These are phyloP conservation scores for Albophoma yamanashiensis DNA, from an alignment of 2,329 filamentous ascomycete genomes.

Conservation along the genomic window DNA sequence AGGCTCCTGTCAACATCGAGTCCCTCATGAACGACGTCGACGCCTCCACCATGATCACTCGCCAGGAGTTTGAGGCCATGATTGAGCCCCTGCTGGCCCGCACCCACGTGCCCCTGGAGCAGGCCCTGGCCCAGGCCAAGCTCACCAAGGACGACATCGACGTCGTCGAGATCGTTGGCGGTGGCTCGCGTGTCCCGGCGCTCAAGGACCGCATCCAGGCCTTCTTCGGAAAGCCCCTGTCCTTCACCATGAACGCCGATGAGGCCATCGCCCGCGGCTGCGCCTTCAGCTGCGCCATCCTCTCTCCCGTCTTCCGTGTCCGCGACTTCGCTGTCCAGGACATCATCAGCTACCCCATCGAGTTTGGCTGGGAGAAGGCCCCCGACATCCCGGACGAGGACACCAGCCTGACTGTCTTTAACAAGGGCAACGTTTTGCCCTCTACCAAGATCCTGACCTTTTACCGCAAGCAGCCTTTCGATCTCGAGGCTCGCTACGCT, in stretches of 20 bases:
- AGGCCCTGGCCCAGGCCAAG: constrained; percentile 89
- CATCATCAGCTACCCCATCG: constrained; percentile 95
- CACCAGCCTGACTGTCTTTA: constrained; percentile 93
- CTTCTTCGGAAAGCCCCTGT: constrained; percentile 88
- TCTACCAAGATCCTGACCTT: constrained; percentile 99
- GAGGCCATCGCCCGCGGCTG: constrained; percentile 93
- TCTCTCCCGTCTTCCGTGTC: constrained; percentile 96
- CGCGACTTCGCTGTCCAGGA: constrained; percentile 97
- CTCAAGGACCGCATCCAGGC: constrained; percentile 82
- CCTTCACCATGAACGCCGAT: constrained; percentile 96
- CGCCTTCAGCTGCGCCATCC: constrained; percentile 94
- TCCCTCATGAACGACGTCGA: constrained; percentile 98
- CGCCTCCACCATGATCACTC: constrained; percentile 78
- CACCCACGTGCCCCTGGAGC: constrained; percentile 66
- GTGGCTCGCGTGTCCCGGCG: constrained; percentile 83
- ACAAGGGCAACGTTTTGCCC: constrained; percentile 91
- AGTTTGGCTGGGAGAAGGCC: constrained; percentile 98
- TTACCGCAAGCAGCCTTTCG: constrained; percentile 96
- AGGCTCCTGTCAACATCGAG: constrained; percentile 90
- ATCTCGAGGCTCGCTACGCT: constrained; percentile 88
- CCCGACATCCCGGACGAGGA: constrained; percentile 97
- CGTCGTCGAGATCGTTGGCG: constrained; percentile 84
- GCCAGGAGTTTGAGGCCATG: constrained; percentile 87
- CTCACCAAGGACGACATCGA: constrained; percentile 89
- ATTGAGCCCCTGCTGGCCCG: constrained; percentile 74